Base-by-base conservation (phyloP, 768 basidiomycete genomes). In the Phylloporus sp. region DNA sequence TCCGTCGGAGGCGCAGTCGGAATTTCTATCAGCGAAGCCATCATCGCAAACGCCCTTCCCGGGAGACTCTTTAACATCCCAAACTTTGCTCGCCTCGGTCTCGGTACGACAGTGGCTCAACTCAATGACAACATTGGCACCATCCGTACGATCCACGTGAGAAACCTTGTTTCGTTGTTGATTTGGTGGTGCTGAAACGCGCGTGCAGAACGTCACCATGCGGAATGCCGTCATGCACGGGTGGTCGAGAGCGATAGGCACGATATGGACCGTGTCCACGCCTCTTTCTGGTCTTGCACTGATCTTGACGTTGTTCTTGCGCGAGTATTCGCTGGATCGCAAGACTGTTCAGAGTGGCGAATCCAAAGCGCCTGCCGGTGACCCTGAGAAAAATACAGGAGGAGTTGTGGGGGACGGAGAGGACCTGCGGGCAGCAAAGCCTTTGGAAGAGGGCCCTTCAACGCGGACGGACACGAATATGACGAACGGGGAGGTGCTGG, bases 1-100 rank as follows among this genome's bases (percentile, higher is more conserved):
- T 80, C 77, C 5, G 62, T 89, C 28, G 88, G 88, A 9, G 86
- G 81, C n/a, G 84, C 87, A 1, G 71, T 89, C 20, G 86, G 86
- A 10, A 78, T 90, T 46, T 73, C 88, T 0, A 58, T 87, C 32
- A 84, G 86, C 17, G 82, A 88, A 55, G 79, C 82, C 5, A 81
- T 90, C 48, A 83, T 81, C 48, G 65, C 80, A 1, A 81, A 76
- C 45, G 76, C 84, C 10, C 60, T 75, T 38, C 59, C 58, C 15
- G 55, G 42, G 27, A 65, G 68, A 36, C 63, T 77, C 1, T 41
- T 46, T 0, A 34, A 38, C 0, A 71, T 78, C 20, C n/a, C 7
- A 6, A 17, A 17, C n/a, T 32, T 15, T 9, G 31, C n/a, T 14
- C 7, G 7, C n/a, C 15, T 32, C 31, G n/a, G 31, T 32, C 31